A percentile compares a stretch with the other conserved stretches of the same genome.
Evolutionary conservation across 2,329 filamentous ascomycete genomes (phyloP).

Genomic region (Alternaria postmessia): DNA sequence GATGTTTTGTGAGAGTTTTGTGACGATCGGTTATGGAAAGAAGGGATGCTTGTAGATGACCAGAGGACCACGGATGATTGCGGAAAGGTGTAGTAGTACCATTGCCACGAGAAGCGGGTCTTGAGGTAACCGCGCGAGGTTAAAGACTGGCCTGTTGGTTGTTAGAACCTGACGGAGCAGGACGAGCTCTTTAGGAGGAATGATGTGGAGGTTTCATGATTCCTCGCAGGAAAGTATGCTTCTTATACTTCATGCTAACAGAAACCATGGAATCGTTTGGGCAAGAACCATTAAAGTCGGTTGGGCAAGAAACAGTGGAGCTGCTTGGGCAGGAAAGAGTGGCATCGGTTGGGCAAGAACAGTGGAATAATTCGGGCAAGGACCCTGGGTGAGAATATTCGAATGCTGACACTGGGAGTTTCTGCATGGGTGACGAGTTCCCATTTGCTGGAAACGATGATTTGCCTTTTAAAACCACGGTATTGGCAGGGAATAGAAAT

Average conservation of each 20-base stretch:
- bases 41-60: no score
- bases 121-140: constrained; percentile 98
- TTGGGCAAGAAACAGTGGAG: no score
- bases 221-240: no score
- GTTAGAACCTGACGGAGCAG: constrained; percentile 17
- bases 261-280: no score
- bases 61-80: no score
- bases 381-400: not conserved
- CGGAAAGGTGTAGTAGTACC: constrained; percentile 86
- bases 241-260: no score
- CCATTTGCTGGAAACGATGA: not conserved
- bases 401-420: not conserved
- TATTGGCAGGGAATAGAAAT: not conserved
- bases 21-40: not conserved
- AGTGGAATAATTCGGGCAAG: not conserved
- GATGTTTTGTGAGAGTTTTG: not conserved
- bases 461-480: not conserved
- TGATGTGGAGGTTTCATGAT: no score
- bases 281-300: no score
- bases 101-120: constrained; percentile 88
- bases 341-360: no score
- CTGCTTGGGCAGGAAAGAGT: no score
- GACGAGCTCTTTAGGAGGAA: no score
- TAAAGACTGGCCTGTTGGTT: constrained; percentile 76
- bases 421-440: not conserved